Evolutionary conservation across 202 grass and related monocot species (phyloP).

Genomic region (Zizania palustris): DNA sequence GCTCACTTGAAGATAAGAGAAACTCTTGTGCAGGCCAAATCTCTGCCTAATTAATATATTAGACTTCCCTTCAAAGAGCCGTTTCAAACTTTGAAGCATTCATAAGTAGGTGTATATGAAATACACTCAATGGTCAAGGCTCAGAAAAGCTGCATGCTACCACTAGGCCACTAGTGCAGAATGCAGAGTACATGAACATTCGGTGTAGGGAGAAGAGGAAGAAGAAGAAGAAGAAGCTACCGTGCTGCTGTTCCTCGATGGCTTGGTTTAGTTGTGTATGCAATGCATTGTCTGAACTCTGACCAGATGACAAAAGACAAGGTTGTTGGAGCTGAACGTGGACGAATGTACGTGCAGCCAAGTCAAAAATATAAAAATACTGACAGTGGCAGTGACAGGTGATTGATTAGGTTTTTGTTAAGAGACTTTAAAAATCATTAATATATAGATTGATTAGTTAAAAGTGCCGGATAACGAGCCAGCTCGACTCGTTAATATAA

Average conservation of each 20-base stretch:
- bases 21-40: not conserved
- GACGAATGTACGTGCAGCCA: not conserved
- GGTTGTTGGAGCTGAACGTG: not conserved
- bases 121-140: not conserved
- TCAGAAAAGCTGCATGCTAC: not conserved
- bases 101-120: not conserved
- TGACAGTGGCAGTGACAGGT: no score
- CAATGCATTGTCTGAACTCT: not conserved
- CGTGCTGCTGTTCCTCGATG: not conserved
- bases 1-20: no score
- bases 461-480: no score
- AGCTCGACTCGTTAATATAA: no score
- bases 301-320: not conserved
- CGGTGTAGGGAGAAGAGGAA: not conserved
- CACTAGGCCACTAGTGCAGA: not conserved
- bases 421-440: no score
- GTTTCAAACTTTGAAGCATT: not conserved
- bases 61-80: not conserved
- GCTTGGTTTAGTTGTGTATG: not conserved
- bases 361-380: no score
- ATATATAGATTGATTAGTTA: no score
- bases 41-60: not conserved
- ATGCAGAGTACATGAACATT: not conserved
- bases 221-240: not conserved
- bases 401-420: no score